These are phyloP conservation scores for Chalara sp. DNA, from an alignment of 2,329 filamentous ascomycete genomes.

Conservation along the genomic window DNA sequence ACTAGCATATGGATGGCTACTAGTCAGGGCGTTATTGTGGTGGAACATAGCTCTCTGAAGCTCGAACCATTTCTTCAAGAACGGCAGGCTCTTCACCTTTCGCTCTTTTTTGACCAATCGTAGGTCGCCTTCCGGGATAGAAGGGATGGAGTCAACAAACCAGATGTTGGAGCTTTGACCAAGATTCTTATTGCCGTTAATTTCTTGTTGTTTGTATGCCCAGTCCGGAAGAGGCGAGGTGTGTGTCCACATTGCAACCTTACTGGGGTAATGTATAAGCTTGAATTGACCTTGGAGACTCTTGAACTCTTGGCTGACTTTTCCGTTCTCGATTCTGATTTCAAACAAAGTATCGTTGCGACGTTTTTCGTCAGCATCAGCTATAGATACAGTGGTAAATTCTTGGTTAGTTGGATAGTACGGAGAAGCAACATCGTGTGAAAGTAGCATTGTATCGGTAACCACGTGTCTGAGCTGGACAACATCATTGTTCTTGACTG, in stretches of 20 bases:
- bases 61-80: slow-evolving; percentile 92
- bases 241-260: slow-evolving; percentile 99
- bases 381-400: slow-evolving; percentile 75
- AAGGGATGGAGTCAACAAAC: slow-evolving; percentile 88
- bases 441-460: slow-evolving; percentile 80
- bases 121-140: slow-evolving; percentile 58
- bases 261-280: slow-evolving; percentile 86
- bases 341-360: slow-evolving; percentile 91
- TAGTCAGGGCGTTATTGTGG: slow-evolving; percentile 97
- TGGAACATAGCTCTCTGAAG: slow-evolving; percentile 98
- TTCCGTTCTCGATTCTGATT: slow-evolving; percentile 81
- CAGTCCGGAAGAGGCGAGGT: slow-evolving; percentile 92
- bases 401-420: slow-evolving; percentile 98
- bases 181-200: slow-evolving; percentile 98
- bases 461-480: slow-evolving; percentile 81
- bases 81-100: slow-evolving; percentile 77
- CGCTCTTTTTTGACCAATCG: slow-evolving; percentile 71
- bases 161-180: slow-evolving; percentile 87
- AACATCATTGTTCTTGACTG: slow-evolving; percentile 76
- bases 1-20: slow-evolving; percentile 92
- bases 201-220: slow-evolving; percentile 95
- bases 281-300: slow-evolving; percentile 92
- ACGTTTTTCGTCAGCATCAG: slow-evolving; percentile 66
- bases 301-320: slow-evolving; percentile 76
- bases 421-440: slow-evolving; percentile 94